Evolutionary conservation across 2,329 filamentous ascomycete species (phyloP).

Genomic region (Penicillium sp.): DNA sequence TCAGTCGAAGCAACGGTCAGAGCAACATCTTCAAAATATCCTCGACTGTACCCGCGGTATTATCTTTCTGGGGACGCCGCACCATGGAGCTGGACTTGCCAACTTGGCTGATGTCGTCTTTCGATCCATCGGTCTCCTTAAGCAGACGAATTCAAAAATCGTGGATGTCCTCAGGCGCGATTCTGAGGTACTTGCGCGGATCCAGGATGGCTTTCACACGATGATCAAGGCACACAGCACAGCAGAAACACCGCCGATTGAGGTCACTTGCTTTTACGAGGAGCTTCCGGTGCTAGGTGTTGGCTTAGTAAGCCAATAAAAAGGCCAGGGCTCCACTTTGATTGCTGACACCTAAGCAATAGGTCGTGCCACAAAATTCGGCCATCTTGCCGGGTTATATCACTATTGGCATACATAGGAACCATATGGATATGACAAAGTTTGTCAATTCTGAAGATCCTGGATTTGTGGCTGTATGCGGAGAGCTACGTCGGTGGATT

Average conservation of each 20-base stretch:
- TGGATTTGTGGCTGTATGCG: too few species aligned
- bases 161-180: too few species aligned
- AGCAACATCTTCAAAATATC: not conserved
- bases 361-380: not conserved
- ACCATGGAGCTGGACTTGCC: not conserved
- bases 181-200: not conserved
- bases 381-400: not conserved
- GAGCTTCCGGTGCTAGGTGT: not conserved
- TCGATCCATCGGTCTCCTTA: not conserved
- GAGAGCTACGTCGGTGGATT: too few species aligned
- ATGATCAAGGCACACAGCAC: not conserved
- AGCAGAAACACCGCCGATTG: not conserved
- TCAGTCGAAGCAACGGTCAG: not conserved
- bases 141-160: not conserved
- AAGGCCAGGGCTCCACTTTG: too few species aligned
- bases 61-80: not conserved
- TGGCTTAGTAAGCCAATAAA: not conserved
- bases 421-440: slow-evolving; percentile 3
- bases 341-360: too few species aligned
- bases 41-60: not conserved
- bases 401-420: not conserved
- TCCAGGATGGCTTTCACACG: not conserved
- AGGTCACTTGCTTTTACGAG: not conserved
- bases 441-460: not conserved
- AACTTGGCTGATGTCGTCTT: not conserved